Evolutionary conservation across 2,329 filamentous ascomycete genomes (phyloP).

Genomic region (Xylariaceae sp.): DNA sequence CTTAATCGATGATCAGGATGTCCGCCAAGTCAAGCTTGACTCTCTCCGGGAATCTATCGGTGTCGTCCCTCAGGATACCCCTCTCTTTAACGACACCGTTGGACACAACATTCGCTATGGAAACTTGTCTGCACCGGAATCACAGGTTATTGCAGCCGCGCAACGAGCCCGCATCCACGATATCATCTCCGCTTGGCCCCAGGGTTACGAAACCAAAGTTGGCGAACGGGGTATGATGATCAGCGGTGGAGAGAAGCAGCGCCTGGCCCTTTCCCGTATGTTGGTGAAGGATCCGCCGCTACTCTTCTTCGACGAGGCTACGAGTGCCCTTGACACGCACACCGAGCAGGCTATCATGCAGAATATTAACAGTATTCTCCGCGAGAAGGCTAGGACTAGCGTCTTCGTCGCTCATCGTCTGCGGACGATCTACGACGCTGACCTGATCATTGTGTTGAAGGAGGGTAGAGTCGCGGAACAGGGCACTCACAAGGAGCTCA

Average conservation of each 20-base stretch:
- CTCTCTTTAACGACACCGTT: conserved; percentile 94
- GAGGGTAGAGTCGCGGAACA: conserved; percentile 81
- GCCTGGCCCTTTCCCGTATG: conserved; percentile 75
- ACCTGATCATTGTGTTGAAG: conserved; percentile 86
- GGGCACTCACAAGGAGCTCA: conserved; percentile 79
- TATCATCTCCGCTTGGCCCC: conserved; percentile 70
- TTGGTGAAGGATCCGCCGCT: conserved; percentile 85
- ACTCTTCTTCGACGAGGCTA: conserved; percentile 93
- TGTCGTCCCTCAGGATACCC: conserved; percentile 94
- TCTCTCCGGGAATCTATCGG: conserved; percentile 82
- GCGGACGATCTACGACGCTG: conserved; percentile 87
- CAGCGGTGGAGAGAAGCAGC: conserved; percentile 88
- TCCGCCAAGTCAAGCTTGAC: conserved; percentile 75
- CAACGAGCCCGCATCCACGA: conserved; percentile 80
- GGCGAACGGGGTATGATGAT: conserved; percentile 97
- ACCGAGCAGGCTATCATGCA: conserved; percentile 85
- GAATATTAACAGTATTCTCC: conserved; percentile 89
- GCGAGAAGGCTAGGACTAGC: conserved; percentile 82
- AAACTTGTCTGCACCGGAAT: conserved; percentile 66
- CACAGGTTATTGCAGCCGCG: conserved; percentile 71
- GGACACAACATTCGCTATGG: conserved; percentile 95
- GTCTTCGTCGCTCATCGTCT: conserved; percentile 92
- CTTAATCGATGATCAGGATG: conserved; percentile 86
- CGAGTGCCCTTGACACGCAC: conserved; percentile 85
- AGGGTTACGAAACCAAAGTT: conserved; percentile 87